Evolutionary conservation across 306 rosid genomes (phyloP).

Genomic region (Spatholobus suberectus): DNA sequence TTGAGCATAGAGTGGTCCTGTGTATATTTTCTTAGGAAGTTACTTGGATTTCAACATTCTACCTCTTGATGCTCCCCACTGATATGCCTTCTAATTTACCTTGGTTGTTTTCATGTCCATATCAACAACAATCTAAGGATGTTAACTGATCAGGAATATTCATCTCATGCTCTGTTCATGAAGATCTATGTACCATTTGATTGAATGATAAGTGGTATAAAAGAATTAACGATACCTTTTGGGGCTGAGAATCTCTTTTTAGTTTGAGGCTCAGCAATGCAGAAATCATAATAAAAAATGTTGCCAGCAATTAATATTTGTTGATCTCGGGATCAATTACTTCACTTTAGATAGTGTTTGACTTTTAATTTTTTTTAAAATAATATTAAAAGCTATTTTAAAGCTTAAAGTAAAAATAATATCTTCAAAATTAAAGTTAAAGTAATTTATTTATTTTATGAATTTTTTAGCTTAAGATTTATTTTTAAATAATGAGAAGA

Average conservation of each 20-base stretch:
- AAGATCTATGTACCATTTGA: neutral
- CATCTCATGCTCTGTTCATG: neutral
- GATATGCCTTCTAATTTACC: neutral
- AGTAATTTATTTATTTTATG: neutral
- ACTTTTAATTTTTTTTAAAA: too few species aligned
- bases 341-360: too few species aligned
- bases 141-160: neutral
- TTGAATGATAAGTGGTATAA: neutral
- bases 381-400: neutral
- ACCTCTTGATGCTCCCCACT: neutral
- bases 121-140: neutral
- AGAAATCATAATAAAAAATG: conserved; percentile 19
- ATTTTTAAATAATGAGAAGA: neutral
- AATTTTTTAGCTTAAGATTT: neutral
- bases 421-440: neutral
- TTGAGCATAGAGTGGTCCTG: conserved; percentile 16
- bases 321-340: neutral
- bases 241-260: neutral
- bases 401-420: neutral
- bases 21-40: conserved; percentile 16
- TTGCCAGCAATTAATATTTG: neutral
- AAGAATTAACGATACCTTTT: neutral
- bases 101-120: conserved; percentile 8
- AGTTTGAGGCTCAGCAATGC: neutral
- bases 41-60: conserved; percentile 4